Conservation (phyloP, 768 basidiomycete genomes). For the Tephrocybe sp. region DNA sequence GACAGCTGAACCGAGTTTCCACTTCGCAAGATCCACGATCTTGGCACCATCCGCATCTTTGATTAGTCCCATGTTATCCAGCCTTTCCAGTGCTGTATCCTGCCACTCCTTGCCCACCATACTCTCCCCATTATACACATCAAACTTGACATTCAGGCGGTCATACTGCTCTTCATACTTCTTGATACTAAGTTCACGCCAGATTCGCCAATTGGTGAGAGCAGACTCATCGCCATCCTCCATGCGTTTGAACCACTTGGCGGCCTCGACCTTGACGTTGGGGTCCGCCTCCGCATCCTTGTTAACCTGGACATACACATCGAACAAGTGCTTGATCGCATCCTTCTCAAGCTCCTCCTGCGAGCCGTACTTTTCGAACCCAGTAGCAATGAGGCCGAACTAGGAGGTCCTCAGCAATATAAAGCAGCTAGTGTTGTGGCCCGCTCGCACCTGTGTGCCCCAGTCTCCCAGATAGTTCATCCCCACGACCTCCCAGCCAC, state of each 20-base stretch:
- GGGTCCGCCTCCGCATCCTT: constrained; percentile 76
- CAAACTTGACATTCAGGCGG: constrained; percentile 86
- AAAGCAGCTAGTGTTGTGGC: not conserved
- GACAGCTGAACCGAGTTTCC: constrained; percentile 90
- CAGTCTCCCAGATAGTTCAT: constrained; percentile 98
- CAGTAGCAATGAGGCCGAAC: constrained; percentile 88
- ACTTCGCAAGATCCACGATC: constrained; percentile 83
- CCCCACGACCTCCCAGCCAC: constrained; percentile 89
- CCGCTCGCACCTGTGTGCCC: constrained; percentile 84
- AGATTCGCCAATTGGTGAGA: constrained; percentile 86
- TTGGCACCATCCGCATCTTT: constrained; percentile 80
- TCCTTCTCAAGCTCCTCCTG: constrained; percentile 81
- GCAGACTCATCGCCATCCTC: constrained; percentile 88
- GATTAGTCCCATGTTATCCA: constrained; percentile 74
- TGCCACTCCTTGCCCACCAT: constrained; percentile 73
- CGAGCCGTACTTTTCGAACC: constrained; percentile 90
- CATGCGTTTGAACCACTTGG: constrained; percentile 91
- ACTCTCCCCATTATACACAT: constrained; percentile 91
- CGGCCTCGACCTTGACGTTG: constrained; percentile 72
- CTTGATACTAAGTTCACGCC: constrained; percentile 88
- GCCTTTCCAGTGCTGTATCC: constrained; percentile 64
- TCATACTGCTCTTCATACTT: constrained; percentile 90
- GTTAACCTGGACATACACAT: constrained; percentile 95
- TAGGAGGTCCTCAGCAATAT: constrained; percentile 24
- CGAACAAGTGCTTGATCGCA: constrained; percentile 92